Percentiles rank a stretch among this genome's conserved stretches.
Conservation (phyloP, 768 basidiomycete genomes). For the Daedalea quercina region DNA sequence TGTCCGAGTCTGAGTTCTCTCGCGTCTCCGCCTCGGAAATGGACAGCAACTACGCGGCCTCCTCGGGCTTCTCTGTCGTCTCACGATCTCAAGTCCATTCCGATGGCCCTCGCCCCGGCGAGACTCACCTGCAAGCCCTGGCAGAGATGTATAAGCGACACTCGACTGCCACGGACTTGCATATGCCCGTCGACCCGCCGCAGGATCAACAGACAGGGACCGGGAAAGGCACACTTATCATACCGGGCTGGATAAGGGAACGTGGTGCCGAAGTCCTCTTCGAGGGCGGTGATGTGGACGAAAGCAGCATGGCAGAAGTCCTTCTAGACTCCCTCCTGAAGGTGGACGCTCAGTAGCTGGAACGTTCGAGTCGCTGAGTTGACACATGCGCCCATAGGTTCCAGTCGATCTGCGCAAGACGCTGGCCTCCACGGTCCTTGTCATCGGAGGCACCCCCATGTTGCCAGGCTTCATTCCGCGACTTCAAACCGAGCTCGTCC, state of each 20-base stretch:
- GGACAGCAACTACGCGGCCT: slow-evolving; percentile 42
- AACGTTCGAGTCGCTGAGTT: neutral
- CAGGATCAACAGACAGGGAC: slow-evolving; percentile 60
- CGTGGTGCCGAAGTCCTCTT: slow-evolving; percentile 88
- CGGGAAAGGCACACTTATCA: slow-evolving; percentile 69
- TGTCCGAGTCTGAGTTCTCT: slow-evolving; percentile 65
- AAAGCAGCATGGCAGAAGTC: slow-evolving; percentile 76
- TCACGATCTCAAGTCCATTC: slow-evolving; percentile 33
- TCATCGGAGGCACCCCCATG: slow-evolving; percentile 87
- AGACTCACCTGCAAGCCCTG: slow-evolving; percentile 57
- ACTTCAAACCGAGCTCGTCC: slow-evolving; percentile 71
- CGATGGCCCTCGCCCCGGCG: slow-evolving; percentile 26
- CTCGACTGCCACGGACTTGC: slow-evolving; percentile 72
- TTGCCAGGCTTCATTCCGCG: slow-evolving; percentile 90
- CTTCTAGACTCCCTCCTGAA: slow-evolving; percentile 76
- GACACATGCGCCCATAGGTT: slow-evolving; percentile 38
- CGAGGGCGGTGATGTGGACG: slow-evolving; percentile 84
- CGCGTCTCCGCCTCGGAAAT: slow-evolving; percentile 36
- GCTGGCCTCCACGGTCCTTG: slow-evolving; percentile 76
- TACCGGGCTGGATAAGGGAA: slow-evolving; percentile 96
- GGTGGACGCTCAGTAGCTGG: slow-evolving; percentile 30
- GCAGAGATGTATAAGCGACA: slow-evolving; percentile 66
- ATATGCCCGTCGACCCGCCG: slow-evolving; percentile 64
- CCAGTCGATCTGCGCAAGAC: slow-evolving; percentile 87
- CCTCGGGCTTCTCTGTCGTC: slow-evolving; percentile 54